A percentile compares a stretch with the other conserved stretches of the same genome.
Evolutionary conservation across 164 flowering plant genomes (phyloP).

Genomic region (Echeveria elegans): DNA sequence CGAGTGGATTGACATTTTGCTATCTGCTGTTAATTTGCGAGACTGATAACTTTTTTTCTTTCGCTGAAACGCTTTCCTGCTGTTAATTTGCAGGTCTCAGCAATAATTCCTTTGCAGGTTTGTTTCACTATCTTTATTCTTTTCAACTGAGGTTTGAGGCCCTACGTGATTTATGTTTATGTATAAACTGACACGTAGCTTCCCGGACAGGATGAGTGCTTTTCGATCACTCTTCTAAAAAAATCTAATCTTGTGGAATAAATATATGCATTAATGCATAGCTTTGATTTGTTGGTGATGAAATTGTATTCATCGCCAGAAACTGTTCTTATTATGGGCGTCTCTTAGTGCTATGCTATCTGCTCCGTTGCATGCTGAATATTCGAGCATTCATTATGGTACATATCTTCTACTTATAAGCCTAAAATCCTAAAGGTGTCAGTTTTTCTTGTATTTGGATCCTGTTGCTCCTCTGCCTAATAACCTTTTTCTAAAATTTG

Average conservation of each 20-base stretch:
- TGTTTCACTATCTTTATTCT: not conserved
- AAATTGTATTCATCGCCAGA: not conserved
- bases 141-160: not conserved
- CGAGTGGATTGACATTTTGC: not conserved
- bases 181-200: not conserved
- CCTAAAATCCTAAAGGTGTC: too few relatives aligned
- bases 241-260: not conserved
- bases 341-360: not conserved
- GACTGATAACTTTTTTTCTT: not conserved
- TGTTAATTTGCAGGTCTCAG: not conserved
- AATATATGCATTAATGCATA: not conserved
- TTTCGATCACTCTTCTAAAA: not conserved
- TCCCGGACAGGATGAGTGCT: not conserved
- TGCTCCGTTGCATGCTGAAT: not conserved
- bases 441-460: not conserved
- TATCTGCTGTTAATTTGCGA: not conserved
- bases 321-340: not conserved
- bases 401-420: too few relatives aligned
- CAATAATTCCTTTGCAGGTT: slow-evolving; percentile 4
- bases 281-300: not conserved
- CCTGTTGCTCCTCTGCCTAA: not conserved
- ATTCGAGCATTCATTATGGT: too few relatives aligned
- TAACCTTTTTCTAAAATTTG: not conserved
- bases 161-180: not conserved
- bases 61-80: not conserved